A percentile compares a stretch with the other conserved stretches of the same genome.
Conservation (phyloP, 768 basidiomycete genomes). For the Lactarius psammicola region DNA sequence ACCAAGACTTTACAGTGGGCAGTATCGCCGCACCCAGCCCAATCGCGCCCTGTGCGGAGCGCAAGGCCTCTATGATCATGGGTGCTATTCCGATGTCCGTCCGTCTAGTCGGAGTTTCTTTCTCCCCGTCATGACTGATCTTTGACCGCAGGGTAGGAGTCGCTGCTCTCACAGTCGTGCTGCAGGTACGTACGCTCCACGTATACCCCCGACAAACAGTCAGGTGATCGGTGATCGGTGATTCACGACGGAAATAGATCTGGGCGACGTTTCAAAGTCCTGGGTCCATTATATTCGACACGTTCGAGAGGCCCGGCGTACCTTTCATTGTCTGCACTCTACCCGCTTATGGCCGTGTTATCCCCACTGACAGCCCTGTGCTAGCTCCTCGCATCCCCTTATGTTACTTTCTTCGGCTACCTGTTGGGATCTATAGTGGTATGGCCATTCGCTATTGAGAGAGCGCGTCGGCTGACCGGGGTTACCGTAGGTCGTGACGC, state of each 20-base stretch:
- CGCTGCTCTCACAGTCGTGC: slow-evolving; percentile 42
- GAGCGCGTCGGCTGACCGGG: not conserved
- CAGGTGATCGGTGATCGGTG: not conserved
- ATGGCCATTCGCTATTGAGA: not conserved
- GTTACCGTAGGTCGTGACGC: slow-evolving; percentile 23
- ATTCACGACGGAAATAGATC: slow-evolving; percentile 31
- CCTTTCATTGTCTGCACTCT: slow-evolving; percentile 30
- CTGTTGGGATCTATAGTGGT: slow-evolving; percentile 36
- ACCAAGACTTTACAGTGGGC: slow-evolving; percentile 38
- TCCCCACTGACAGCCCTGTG: slow-evolving; percentile 18
- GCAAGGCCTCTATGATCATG: slow-evolving; percentile 53
- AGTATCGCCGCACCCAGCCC: slow-evolving; percentile 31
- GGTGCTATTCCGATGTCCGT: slow-evolving; percentile 55
- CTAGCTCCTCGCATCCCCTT: slow-evolving; percentile 41
- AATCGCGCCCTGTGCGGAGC: slow-evolving; percentile 43
- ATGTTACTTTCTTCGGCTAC: slow-evolving; percentile 45
- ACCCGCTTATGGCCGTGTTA: not conserved
- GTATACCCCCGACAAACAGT: no score
- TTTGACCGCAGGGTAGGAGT: slow-evolving; percentile 40
- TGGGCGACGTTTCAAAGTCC: slow-evolving; percentile 39
- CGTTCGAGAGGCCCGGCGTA: slow-evolving; percentile 32
- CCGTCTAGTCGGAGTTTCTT: slow-evolving; percentile 1
- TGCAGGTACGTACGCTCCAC: slow-evolving; percentile 36
- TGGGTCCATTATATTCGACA: slow-evolving; percentile 27
- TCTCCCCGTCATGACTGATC: slow-evolving; percentile 12